A percentile compares a stretch with the other conserved stretches of the same genome.
phyloP scores from a whole-genome alignment of 1,139 yeast species.

The Hanseniaspora sp. region DNA sequence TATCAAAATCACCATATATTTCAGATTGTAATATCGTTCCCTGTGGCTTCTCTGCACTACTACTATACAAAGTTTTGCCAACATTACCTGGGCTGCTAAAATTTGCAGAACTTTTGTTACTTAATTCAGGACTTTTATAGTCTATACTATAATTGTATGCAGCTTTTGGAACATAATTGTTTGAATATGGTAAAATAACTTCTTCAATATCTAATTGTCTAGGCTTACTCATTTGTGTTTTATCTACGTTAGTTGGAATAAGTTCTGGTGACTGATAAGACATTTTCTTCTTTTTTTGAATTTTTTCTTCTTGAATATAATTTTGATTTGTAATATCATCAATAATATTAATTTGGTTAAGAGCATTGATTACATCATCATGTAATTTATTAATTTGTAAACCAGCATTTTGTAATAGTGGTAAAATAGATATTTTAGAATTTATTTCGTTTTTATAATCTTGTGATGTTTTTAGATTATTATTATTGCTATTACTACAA shows the following conservation, averaged over 20 bases:
- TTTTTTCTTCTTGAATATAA: background rate
- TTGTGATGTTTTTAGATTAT: background rate
- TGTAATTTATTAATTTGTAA: constrained; percentile 1
- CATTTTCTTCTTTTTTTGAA: background rate
- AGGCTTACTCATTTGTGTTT: background rate
- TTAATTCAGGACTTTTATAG: too few relatives aligned
- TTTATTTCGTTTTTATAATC: background rate
- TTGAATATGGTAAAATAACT: too few relatives aligned
- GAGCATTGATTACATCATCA: constrained; percentile 1
- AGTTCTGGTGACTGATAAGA: background rate
- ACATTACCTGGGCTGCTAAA: background rate
- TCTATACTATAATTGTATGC: too few relatives aligned
- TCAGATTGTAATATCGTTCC: background rate
- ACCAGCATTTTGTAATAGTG: constrained; percentile 7
- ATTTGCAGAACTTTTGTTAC: too few relatives aligned
- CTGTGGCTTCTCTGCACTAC: background rate
- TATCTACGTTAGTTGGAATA: background rate
- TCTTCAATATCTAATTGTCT: too few relatives aligned
- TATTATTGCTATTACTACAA: background rate
- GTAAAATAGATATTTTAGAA: constrained; percentile 1
- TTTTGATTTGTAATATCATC: background rate
- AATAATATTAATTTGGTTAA: constrained; percentile 4
- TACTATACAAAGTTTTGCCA: background rate
- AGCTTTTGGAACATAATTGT: too few relatives aligned
- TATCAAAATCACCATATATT: constrained; percentile 5